phyloP scores from a whole-genome alignment of 495 filamentous ascomycete genomes.

The Penicillium herquei region DNA sequence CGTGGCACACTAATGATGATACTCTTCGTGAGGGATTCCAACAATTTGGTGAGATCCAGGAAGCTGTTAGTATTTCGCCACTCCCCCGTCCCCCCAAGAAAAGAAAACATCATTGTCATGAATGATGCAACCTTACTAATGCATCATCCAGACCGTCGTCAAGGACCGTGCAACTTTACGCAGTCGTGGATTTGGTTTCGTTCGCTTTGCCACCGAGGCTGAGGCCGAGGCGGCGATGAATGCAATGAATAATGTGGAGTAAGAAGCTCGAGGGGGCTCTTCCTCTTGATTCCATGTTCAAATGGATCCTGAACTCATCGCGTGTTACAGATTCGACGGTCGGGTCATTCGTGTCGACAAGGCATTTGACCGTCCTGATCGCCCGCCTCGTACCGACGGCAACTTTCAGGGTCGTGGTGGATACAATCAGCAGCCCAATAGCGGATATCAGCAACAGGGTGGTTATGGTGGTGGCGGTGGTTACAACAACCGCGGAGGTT shows the following conservation, averaged over 20 bases:
- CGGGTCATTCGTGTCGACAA: constrained; percentile 95
- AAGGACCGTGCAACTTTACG: constrained; percentile 96
- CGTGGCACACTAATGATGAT: constrained; percentile 92
- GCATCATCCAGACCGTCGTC: constrained; percentile 73
- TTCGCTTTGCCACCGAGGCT: constrained; percentile 77
- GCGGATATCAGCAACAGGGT: constrained; percentile 38
- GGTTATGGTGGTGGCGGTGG: constrained; percentile 33
- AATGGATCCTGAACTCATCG: not conserved
- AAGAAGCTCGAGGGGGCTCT: constrained; percentile 29
- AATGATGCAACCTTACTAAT: constrained; percentile 1
- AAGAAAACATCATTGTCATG: constrained; percentile 2
- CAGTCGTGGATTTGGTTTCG: constrained; percentile 96
- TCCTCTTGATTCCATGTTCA: not conserved
- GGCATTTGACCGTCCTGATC: constrained; percentile 71
- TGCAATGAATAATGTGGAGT: constrained; percentile 94
- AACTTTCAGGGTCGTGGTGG: constrained; percentile 49
- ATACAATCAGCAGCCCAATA: constrained; percentile 36
- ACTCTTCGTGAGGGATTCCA: constrained; percentile 84
- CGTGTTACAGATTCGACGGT: constrained; percentile 77
- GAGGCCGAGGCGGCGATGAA: constrained; percentile 80
- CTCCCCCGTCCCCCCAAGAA: not conserved
- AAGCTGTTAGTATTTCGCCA: constrained; percentile 68
- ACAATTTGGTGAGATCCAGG: constrained; percentile 82
- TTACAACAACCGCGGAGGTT: constrained; percentile 23
- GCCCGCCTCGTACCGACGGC: constrained; percentile 16